Conservation (phyloP, 768 basidiomycete species). For the Gelatoporia subvermispora region DNA sequence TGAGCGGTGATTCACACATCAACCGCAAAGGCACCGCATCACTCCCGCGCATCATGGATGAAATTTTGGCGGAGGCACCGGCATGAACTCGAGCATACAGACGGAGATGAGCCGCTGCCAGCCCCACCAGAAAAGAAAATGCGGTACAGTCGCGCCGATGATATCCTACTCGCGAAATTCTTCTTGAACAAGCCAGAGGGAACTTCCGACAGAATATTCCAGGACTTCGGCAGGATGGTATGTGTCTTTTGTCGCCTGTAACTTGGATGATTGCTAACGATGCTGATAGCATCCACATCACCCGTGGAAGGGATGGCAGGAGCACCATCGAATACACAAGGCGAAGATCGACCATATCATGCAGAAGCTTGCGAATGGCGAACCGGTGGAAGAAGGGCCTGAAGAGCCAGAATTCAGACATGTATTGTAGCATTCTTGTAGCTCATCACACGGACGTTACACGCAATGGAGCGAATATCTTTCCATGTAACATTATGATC, state of each 20-base stretch:
- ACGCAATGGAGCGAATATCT: too few relatives aligned
- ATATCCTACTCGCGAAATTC: conserved; percentile 71
- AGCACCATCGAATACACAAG: conserved; percentile 86
- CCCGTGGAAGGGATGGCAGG: conserved; percentile 95
- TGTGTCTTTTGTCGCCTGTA: conserved; percentile 17
- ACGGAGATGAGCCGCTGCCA: conserved; percentile 67
- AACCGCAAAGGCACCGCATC: conserved; percentile 69
- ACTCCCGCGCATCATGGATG: conserved; percentile 92
- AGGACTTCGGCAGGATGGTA: conserved; percentile 70
- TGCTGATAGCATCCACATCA: conserved; percentile 69
- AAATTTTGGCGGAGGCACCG: conserved; percentile 88
- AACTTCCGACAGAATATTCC: conserved; percentile 81
- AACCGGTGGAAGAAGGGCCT: conserved; percentile 37
- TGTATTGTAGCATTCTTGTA: too few relatives aligned
- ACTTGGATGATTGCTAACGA: background rate
- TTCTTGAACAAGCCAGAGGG: conserved; percentile 72
- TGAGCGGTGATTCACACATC: background rate
- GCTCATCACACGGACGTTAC: too few relatives aligned
- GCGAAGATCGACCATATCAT: conserved; percentile 81
- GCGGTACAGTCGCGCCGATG: conserved; percentile 78
- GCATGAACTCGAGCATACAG: conserved; percentile 67
- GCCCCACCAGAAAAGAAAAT: conserved; percentile 82
- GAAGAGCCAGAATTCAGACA: conserved; percentile 7
- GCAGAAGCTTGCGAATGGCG: conserved; percentile 52
- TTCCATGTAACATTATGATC: too few relatives aligned